Conservation (phyloP, 75 land plant genomes). For the Larix kaempferi region DNA sequence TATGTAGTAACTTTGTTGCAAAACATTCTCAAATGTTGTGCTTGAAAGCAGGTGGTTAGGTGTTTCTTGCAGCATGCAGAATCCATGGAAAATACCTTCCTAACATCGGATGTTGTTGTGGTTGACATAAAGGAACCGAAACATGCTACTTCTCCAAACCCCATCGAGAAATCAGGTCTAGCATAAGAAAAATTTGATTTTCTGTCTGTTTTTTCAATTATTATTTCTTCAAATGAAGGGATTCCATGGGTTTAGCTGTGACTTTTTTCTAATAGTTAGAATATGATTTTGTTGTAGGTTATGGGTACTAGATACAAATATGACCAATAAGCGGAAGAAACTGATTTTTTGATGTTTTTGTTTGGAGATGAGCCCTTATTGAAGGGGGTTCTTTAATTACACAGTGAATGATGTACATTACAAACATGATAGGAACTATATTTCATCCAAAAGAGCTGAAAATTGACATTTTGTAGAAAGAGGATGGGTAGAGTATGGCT, state of each 20-base stretch:
- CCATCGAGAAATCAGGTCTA: conserved; percentile 22
- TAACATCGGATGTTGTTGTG: conserved; percentile 83
- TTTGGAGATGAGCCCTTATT: not conserved
- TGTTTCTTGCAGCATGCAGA: conserved; percentile 92
- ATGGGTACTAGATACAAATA: not conserved
- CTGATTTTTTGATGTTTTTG: not conserved
- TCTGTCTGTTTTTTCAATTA: not conserved
- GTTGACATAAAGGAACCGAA: conserved; percentile 85
- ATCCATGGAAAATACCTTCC: conserved; percentile 86
- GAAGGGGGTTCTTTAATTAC: not conserved
- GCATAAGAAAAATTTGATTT: conserved; percentile 9
- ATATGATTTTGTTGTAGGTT: not conserved
- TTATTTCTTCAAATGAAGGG: not conserved
- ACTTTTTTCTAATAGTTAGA: not conserved
- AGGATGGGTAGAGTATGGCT: not conserved
- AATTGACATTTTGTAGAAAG: no score
- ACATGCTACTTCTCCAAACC: not conserved
- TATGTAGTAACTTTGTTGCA: no score
- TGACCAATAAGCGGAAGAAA: not conserved
- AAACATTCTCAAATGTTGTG: not conserved
- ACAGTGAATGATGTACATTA: not conserved
- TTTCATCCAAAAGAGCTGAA: not conserved
- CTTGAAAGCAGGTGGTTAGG: conserved; percentile 62
- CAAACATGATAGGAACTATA: not conserved
- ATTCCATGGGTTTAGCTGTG: no score